phyloP scores from a whole-genome alignment of 352 stramenopile species.

The Phytopythium delawarense region DNA sequence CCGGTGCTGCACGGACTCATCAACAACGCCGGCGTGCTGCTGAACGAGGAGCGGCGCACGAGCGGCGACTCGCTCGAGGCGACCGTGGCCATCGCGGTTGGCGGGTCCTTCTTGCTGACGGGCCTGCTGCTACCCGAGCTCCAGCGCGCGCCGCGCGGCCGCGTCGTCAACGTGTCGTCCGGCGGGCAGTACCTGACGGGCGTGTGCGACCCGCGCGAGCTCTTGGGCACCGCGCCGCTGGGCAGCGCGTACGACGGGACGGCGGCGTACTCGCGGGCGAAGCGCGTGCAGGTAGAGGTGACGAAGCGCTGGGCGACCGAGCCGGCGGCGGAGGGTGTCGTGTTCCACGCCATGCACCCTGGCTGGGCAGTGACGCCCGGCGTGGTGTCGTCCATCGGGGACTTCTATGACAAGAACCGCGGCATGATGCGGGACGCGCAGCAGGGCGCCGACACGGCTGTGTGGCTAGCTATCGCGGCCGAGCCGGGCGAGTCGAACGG shows the following conservation, averaged over 20 bases:
- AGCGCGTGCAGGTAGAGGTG: constrained; percentile 46
- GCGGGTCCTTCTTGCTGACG: constrained; percentile 43
- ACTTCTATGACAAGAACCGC: constrained; percentile 33
- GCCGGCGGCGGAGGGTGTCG: constrained; percentile 23
- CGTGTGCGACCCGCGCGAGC: constrained; percentile 22
- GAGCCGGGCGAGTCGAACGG: constrained; percentile 29
- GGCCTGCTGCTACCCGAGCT: constrained; percentile 40
- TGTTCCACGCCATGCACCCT: constrained; percentile 51
- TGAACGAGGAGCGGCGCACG: constrained; percentile 29
- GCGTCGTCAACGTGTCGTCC: constrained; percentile 50
- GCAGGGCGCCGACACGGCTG: constrained; percentile 39
- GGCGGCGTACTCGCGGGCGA: constrained; percentile 37
- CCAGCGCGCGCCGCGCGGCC: constrained; percentile 28
- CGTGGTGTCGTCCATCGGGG: constrained; percentile 27
- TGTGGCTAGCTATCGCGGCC: constrained; percentile 46
- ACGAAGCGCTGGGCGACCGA: constrained; percentile 38
- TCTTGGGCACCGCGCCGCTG: constrained; percentile 19
- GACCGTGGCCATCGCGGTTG: constrained; percentile 37
- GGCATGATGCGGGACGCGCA: constrained; percentile 42
- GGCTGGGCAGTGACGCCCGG: constrained; percentile 44
- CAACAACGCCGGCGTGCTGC: constrained; percentile 48
- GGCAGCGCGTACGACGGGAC: constrained; percentile 26
- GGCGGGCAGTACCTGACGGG: constrained; percentile 40
- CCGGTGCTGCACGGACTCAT: constrained; percentile 30
- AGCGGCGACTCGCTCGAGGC: constrained; percentile 27